phyloP scores from a whole-genome alignment of 2,329 filamentous ascomycete species.

The Neobulgaria alba region DNA sequence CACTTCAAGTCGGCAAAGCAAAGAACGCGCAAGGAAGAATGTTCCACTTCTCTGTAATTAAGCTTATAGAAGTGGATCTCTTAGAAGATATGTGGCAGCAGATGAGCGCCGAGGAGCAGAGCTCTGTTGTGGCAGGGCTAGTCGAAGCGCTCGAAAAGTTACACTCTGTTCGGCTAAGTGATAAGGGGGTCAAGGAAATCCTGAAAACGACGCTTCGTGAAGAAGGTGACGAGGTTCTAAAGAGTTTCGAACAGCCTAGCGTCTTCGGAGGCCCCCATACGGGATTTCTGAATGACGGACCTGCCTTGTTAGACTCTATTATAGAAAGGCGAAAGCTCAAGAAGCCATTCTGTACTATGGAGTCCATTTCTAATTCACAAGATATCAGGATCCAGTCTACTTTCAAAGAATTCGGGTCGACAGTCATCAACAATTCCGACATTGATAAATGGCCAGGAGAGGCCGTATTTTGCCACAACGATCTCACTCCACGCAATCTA shows the following conservation, averaged over 20 bases:
- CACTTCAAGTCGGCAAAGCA: conserved; percentile 6
- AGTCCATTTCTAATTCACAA: conserved; percentile 5
- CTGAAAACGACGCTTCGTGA: conserved; percentile 6
- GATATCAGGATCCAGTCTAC: conserved; percentile 8
- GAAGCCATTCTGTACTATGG: conserved; percentile 7
- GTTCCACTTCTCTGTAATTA: conserved; percentile 10
- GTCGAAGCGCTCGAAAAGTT: conserved; percentile 9
- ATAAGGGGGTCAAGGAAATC: conserved; percentile 3
- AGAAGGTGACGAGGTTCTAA: conserved; percentile 3
- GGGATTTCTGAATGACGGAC: conserved; percentile 5
- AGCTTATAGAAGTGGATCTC: conserved; percentile 8
- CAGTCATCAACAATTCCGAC: conserved; percentile 13
- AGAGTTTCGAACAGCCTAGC: conserved; percentile 1
- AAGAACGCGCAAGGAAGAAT: conserved; percentile 7
- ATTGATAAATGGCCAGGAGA: conserved; percentile 17
- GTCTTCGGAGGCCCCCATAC: conserved; percentile 8
- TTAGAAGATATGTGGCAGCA: conserved; percentile 12
- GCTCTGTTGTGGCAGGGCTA: conserved; percentile 8
- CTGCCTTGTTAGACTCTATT: conserved; percentile 6
- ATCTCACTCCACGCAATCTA: conserved; percentile 17
- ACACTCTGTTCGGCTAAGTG: conserved; percentile 6
- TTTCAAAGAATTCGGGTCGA: conserved; percentile 14
- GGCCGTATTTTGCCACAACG: conserved; percentile 22
- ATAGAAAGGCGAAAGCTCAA: conserved; percentile 8
- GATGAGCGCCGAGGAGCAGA: conserved; percentile 10